Evolutionary conservation across 148 eudicot species (phyloP), one percentile per base, ranked within the genome.

Genomic region (Pharnaceum exiguum): DNA sequence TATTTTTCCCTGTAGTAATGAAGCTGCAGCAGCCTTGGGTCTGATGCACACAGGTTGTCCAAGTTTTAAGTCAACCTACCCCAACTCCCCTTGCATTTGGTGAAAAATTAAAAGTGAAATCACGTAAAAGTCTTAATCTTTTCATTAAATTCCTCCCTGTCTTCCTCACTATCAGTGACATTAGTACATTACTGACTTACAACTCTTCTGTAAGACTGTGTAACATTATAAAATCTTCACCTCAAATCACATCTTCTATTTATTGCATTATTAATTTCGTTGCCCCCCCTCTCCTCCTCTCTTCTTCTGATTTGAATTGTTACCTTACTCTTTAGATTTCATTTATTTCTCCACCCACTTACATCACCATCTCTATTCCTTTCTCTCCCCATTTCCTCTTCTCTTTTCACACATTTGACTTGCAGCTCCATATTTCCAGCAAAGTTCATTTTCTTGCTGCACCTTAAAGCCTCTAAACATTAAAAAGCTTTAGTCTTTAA

Each of bases 321-420:
- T 38, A 18, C 6, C 39, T 46, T 48, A 29, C 53, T 51, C 57
- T 37, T 37, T 62, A 26, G 0, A 19, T 55, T 56, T 62, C 65
- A 63, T 51, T 71, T n/a, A 71, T 42, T 57, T 47, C 46, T 51
- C 67, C 46, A 58, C 55, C 70, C 64, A 64, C 65, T 70, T 63
- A 50, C 54, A 63, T 63, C 69, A 49, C 63, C 68, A 50, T 57
- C 74, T 38, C 8, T 28, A 22, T 19, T 19, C 26, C 51, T 12
- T 47, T 17, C 16, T 38, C 43, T 17, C 43, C 40, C 21, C 40
- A 11, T 25, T 46, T 23, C 19, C 12, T n/a, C 11, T 30, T 46
- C 49, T 55, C 47, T 26, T 26, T 17, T 18, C 55, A 44, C 52
- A 45, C 36, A 46, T 59, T 72, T 72, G 71, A 72, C 75, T 62